Conservation (phyloP, 352 stramenopile genomes). For the Globisporangium polare region DNA sequence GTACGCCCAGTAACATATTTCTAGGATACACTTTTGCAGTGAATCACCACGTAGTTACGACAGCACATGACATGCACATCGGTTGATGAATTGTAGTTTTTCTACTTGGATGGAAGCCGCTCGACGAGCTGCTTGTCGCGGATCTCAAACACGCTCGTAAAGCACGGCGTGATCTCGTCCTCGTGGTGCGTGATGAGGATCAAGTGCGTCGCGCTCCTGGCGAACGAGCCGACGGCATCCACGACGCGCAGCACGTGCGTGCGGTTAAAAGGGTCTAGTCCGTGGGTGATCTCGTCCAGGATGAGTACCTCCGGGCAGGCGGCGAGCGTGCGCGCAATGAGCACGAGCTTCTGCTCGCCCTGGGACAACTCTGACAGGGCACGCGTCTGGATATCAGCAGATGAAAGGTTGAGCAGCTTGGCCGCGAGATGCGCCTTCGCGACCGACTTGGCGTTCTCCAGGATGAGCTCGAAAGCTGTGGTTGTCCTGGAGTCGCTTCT, state of each 20-base stretch:
- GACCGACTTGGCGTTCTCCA: conserved; percentile 33
- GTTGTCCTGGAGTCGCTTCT: conserved; percentile 9
- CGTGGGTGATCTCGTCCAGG: conserved; percentile 91
- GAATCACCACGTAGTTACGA: no score
- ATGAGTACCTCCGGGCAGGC: conserved; percentile 75
- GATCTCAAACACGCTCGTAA: conserved; percentile 80
- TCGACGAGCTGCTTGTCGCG: conserved; percentile 51
- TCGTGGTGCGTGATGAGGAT: conserved; percentile 93
- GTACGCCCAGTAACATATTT: conserved; percentile 33
- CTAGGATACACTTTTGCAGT: background rate
- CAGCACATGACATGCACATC: background rate
- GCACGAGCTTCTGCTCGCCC: conserved; percentile 89
- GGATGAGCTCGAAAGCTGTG: conserved; percentile 35
- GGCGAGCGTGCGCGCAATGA: conserved; percentile 83
- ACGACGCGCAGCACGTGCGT: conserved; percentile 71
- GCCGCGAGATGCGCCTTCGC: conserved; percentile 31
- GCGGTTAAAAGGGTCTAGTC: conserved; percentile 85
- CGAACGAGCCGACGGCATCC: conserved; percentile 62
- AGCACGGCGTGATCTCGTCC: conserved; percentile 85
- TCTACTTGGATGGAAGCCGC: conserved; percentile 11
- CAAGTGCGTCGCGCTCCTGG: conserved; percentile 42
- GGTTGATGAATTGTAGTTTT: conserved; percentile 2
- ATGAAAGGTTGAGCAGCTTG: conserved; percentile 31
- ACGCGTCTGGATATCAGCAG: conserved; percentile 25
- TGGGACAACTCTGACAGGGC: conserved; percentile 81